These are phyloP conservation scores for Xylariaceae sp. DNA, from an alignment of 2,329 filamentous ascomycete species.

Conservation along the genomic window DNA sequence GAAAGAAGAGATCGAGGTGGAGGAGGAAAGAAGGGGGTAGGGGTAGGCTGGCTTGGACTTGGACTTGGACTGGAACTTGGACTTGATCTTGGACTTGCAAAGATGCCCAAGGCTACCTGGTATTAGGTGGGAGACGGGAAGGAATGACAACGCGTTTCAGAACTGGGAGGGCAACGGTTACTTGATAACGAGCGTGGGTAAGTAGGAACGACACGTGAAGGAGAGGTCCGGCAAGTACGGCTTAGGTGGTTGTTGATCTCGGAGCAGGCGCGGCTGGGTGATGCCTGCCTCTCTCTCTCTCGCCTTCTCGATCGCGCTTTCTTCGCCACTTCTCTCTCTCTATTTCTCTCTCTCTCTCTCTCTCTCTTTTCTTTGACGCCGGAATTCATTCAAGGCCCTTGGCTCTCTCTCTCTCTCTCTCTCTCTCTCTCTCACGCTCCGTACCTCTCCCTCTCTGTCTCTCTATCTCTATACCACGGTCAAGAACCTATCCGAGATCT, in stretches of 20 bases:
- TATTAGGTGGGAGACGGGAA: background rate
- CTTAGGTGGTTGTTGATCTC: no score
- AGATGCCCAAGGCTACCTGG: slow-evolving; percentile 8
- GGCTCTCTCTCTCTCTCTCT: background rate
- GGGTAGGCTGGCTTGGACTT: slow-evolving; percentile 1
- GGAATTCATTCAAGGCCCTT: no score
- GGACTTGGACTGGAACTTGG: background rate
- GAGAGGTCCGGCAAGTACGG: slow-evolving; percentile 1
- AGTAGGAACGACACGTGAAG: slow-evolving; percentile 12
- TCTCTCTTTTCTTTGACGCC: background rate
- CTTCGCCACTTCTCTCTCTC: background rate
- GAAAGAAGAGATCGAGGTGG: background rate
- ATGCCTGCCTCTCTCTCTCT: no score
- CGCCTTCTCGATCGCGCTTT: no score
- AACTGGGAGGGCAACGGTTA: background rate
- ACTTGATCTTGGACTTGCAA: background rate
- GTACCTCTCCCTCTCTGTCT: background rate
- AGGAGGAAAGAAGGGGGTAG: background rate
- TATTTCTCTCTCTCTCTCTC: background rate
- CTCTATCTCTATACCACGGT: background rate
- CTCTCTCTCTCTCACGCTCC: background rate
- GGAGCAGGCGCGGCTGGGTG: no score
- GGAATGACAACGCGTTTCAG: background rate
- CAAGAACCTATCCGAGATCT: background rate
- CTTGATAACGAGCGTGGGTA: background rate